Evolutionary conservation across 208 protist genomes (phyloP).

Genomic region (Acanthamoeba lenticulata): DNA sequence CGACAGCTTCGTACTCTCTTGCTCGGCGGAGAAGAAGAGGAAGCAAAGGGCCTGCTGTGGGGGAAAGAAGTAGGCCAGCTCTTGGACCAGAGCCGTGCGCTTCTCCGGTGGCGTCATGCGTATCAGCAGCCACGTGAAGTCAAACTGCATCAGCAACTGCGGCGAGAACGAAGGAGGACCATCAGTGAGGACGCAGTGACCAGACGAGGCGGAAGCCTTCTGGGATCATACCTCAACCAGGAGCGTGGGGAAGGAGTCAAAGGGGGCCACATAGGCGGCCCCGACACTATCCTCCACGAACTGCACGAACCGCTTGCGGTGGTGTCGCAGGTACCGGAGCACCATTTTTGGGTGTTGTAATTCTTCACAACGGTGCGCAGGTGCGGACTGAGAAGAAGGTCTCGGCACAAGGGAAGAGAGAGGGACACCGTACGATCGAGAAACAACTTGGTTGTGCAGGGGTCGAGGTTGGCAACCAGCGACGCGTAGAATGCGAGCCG

Average conservation of each 20-base stretch:
- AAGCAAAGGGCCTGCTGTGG: constrained; percentile 33
- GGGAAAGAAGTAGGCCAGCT: constrained; percentile 27
- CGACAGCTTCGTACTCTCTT: neutral
- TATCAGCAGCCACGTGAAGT: constrained; percentile 37
- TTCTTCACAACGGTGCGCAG: neutral
- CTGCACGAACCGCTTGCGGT: neutral
- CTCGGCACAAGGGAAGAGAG: neutral
- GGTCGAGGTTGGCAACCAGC: neutral
- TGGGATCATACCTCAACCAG: neutral
- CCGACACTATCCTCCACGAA: constrained; percentile 9
- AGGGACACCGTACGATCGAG: neutral
- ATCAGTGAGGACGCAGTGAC: too few relatives aligned
- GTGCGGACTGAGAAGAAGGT: neutral
- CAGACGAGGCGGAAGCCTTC: neutral
- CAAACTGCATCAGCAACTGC: constrained; percentile 31
- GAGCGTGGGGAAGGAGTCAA: constrained; percentile 38
- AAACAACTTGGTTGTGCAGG: neutral
- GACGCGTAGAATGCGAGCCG: constrained; percentile 28
- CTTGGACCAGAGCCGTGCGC: neutral
- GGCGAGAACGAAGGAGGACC: too few relatives aligned
- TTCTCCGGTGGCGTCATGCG: neutral
- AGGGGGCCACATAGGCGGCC: constrained; percentile 9
- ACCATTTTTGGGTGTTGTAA: neutral
- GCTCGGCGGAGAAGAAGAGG: constrained; percentile 31
- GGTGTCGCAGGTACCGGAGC: neutral